Percentiles rank a stretch among this genome's conserved stretches.
These are phyloP conservation scores for Auricularia sp. DNA, from an alignment of 768 basidiomycete genomes.

Conservation along the genomic window DNA sequence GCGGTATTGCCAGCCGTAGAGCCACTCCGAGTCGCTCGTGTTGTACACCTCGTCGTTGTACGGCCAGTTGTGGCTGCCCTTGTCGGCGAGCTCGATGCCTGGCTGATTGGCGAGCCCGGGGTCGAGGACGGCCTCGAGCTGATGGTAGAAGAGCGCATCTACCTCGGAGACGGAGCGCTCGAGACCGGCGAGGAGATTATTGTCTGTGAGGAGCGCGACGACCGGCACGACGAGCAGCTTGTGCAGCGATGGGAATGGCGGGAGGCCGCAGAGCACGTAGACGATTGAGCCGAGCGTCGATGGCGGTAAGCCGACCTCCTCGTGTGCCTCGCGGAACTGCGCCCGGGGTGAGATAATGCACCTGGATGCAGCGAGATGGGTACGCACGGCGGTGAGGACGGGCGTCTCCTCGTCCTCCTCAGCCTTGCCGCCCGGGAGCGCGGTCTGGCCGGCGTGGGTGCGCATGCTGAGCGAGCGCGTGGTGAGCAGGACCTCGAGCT, in stretches of 20 bases:
- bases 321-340: conserved; percentile 73
- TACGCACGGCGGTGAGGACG: conserved; percentile 64
- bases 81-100: conserved; percentile 34
- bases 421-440: conserved; percentile 71
- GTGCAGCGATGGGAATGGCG: conserved; percentile 42
- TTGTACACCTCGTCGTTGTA: conserved; percentile 64
- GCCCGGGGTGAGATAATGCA: background rate
- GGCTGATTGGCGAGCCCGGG: conserved; percentile 37
- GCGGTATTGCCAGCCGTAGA: conserved; percentile 49
- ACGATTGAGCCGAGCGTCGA: conserved; percentile 45
- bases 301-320: conserved; percentile 66
- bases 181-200: conserved; percentile 39
- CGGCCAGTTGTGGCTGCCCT: conserved; percentile 66
- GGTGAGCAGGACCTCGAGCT: conserved; percentile 69
- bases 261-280: conserved; percentile 56
- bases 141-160: conserved; percentile 68
- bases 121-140: conserved; percentile 61
- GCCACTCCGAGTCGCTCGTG: conserved; percentile 43
- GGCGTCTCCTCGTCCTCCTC: conserved; percentile 57
- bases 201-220: conserved; percentile 54
- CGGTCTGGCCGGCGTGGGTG: conserved; percentile 73
- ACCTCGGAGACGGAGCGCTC: conserved; percentile 59
- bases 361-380: too few relatives aligned
- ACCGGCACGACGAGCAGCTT: conserved; percentile 70
- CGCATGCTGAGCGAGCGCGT: conserved; percentile 71